Conservation (phyloP, 78 protist species). For the Dictyostelium brefeldianum region DNA sequence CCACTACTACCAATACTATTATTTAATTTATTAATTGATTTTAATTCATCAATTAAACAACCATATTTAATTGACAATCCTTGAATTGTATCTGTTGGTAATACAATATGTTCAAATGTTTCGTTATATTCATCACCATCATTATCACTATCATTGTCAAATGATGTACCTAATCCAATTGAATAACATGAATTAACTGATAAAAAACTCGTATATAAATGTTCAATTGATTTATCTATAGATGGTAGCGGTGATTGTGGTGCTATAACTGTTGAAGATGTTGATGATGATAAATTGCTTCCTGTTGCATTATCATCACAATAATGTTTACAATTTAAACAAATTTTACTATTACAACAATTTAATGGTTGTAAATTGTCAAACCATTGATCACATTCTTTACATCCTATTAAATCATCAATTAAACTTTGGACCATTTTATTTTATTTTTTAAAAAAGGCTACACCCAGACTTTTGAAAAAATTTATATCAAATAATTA, state of each 20-base stretch:
- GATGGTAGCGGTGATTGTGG: background rate
- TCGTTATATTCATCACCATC: background rate
- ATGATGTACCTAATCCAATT: slow-evolving; percentile 2
- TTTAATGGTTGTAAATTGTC: background rate
- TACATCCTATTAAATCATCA: slow-evolving; percentile 3
- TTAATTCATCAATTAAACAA: slow-evolving; percentile 28
- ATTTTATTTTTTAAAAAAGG: background rate
- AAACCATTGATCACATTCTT: slow-evolving; percentile 8
- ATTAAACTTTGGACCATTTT: background rate
- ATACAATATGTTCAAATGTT: slow-evolving; percentile 28
- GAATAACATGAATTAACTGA: slow-evolving; percentile 2
- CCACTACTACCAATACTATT: background rate
- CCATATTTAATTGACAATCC: slow-evolving; percentile 38
- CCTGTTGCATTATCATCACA: background rate
- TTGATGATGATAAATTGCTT: background rate
- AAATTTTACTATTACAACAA: slow-evolving; percentile 2
- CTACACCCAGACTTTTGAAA: too few relatives aligned
- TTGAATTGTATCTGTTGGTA: slow-evolving; percentile 37
- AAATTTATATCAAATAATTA: background rate
- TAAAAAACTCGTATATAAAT: slow-evolving; percentile 21
- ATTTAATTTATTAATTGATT: slow-evolving; percentile 23
- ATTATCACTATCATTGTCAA: background rate
- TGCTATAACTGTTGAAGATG: background rate
- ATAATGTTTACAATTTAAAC: background rate
- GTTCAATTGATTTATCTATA: background rate